A percentile compares a stretch with the other conserved stretches of the same genome.
Evolutionary conservation across 2,329 filamentous ascomycete genomes (phyloP).

Genomic region (Microthyrium microscopicum): DNA sequence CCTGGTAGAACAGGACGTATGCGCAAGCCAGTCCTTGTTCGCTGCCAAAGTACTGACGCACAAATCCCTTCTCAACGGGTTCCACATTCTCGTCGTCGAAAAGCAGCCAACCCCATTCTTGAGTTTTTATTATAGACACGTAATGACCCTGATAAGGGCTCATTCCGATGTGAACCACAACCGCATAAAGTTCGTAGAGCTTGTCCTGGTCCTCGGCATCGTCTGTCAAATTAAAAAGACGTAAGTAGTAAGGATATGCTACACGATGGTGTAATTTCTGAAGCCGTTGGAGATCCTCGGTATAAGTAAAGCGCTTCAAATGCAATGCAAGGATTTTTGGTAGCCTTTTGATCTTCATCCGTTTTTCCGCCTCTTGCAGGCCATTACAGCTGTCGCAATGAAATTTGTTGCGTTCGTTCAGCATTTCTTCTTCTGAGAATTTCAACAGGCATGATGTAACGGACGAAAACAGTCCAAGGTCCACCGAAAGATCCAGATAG

Average conservation of each 20-base stretch:
- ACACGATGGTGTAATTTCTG: conserved; percentile 96
- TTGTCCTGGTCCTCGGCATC: conserved; percentile 87
- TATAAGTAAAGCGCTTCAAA: conserved; percentile 96
- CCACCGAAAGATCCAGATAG: conserved; percentile 89
- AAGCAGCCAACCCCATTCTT: conserved; percentile 85
- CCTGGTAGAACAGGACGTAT: conserved; percentile 95
- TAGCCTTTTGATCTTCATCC: conserved; percentile 96
- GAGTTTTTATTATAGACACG: conserved; percentile 92
- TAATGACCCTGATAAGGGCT: conserved; percentile 97
- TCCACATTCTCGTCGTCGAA: conserved; percentile 99
- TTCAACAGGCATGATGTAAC: conserved; percentile 90
- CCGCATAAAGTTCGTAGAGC: conserved; percentile 89
- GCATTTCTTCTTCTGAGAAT: conserved; percentile 96
- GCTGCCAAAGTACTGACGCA: conserved; percentile 93
- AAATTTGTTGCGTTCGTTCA: conserved; percentile 97
- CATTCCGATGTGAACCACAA: conserved; percentile 92
- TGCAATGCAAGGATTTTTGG: conserved; percentile 85
- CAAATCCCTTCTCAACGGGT: conserved; percentile 90
- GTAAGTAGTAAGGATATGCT: conserved; percentile 90
- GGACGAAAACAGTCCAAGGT: conserved; percentile 86
- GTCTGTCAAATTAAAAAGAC: conserved; percentile 93
- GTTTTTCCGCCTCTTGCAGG: conserved; percentile 91
- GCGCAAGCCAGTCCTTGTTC: conserved; percentile 67
- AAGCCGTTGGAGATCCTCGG: conserved; percentile 79
- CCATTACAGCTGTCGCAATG: conserved; percentile 96